A percentile compares a stretch with the other conserved stretches of the same genome.
phyloP scores from a whole-genome alignment of 2,329 filamentous ascomycete genomes.

The Fusarium sp. region DNA sequence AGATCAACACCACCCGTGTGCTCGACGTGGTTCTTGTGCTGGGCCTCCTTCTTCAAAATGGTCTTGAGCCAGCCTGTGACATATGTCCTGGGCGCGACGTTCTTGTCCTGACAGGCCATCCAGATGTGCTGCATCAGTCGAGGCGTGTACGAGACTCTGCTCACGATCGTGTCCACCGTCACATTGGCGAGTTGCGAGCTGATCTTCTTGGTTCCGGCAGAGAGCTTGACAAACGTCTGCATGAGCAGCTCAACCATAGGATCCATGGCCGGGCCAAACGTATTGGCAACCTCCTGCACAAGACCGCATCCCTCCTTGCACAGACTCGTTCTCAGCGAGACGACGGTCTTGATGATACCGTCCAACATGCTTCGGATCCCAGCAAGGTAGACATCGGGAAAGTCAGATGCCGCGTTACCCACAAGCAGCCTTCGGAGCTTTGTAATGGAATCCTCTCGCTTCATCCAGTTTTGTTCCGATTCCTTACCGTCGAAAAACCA shows the following conservation, averaged over 20 bases:
- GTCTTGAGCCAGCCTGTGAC: constrained; percentile 85
- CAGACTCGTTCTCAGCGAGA: constrained; percentile 85
- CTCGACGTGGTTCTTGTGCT: constrained; percentile 83
- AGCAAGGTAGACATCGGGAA: constrained; percentile 71
- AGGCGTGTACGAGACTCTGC: constrained; percentile 77
- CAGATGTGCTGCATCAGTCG: constrained; percentile 88
- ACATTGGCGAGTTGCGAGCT: constrained; percentile 81
- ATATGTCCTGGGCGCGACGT: constrained; percentile 82
- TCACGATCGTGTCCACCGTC: constrained; percentile 81
- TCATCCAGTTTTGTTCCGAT: constrained; percentile 88
- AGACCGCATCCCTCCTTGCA: constrained; percentile 85
- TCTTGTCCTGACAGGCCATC: constrained; percentile 88
- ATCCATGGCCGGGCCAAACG: constrained; percentile 80
- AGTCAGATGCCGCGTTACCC: constrained; percentile 84
- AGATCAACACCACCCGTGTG: constrained; percentile 82
- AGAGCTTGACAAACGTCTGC: constrained; percentile 88
- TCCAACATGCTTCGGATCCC: constrained; percentile 79
- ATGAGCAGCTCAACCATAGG: constrained; percentile 89
- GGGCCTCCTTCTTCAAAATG: constrained; percentile 76
- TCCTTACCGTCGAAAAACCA: constrained; percentile 85
- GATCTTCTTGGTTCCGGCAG: constrained; percentile 91
- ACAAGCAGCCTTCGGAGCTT: constrained; percentile 80
- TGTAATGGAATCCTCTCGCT: constrained; percentile 79
- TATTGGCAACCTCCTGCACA: constrained; percentile 82
- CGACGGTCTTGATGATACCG: constrained; percentile 85